Evolutionary conservation across 805 yeast species (phyloP).

Genomic region (Maudiozyma serrabonitensis): DNA sequence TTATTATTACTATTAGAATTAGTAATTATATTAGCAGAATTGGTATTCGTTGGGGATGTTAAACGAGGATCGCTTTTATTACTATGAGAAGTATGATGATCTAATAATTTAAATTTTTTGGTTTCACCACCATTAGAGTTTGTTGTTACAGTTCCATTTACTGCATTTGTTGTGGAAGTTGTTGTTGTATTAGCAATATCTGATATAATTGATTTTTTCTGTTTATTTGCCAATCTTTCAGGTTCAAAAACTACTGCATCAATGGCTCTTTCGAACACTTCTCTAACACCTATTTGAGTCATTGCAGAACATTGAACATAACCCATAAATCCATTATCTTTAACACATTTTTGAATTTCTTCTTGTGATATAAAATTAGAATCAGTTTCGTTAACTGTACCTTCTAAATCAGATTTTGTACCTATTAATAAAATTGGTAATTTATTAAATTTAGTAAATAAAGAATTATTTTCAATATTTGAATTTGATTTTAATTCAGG

Average conservation of each 20-base stretch:
- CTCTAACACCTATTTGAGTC: constrained; percentile 76
- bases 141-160: neutral
- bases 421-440: constrained; percentile 63
- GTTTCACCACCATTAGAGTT: neutral
- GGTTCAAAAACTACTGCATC: constrained; percentile 43
- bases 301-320: constrained; percentile 88
- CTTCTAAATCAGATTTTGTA: constrained; percentile 81
- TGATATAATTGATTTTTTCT: neutral
- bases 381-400: constrained; percentile 40
- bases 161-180: neutral
- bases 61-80: neutral
- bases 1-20: neutral
- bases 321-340: constrained; percentile 59
- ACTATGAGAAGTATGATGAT: neutral
- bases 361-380: constrained; percentile 49
- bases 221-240: constrained; percentile 28
- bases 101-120: neutral
- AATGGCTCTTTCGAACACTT: constrained; percentile 76
- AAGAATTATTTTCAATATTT: constrained; percentile 36
- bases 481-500: constrained; percentile 85
- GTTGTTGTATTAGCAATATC: neutral
- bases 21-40: neutral
- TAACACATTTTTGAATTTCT: constrained; percentile 60
- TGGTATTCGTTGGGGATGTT: neutral
- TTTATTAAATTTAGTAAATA: constrained; percentile 11